Conservation (phyloP, 139 green algal genomes). For the Chloropicon primus region DNA sequence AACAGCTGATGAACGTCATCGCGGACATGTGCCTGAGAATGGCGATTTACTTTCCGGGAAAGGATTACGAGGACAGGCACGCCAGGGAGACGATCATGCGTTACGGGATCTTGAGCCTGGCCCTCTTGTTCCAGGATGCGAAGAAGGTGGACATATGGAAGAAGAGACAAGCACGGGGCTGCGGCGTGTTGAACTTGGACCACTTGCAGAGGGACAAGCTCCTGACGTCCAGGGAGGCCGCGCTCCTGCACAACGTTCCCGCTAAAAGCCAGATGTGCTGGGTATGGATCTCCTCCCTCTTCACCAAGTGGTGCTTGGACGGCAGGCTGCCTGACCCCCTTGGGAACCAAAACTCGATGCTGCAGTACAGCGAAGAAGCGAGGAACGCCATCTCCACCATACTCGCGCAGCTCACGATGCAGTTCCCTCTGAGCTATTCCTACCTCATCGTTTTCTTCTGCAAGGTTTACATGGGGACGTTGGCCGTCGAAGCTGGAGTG, state of each 20-base stretch:
- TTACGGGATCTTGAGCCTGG: not conserved
- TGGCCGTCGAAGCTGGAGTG: not conserved
- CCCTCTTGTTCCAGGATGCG: not conserved
- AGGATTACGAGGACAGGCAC: not conserved
- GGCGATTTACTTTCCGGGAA: conserved; percentile 3
- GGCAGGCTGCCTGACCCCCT: conserved; percentile 3
- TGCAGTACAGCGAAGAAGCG: not conserved
- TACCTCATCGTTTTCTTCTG: not conserved
- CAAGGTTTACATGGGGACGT: not conserved
- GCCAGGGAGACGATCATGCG: conserved; percentile 1
- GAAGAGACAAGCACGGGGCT: not conserved
- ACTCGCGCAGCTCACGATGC: not conserved
- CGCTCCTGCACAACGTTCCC: not conserved
- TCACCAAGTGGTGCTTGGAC: conserved; percentile 5
- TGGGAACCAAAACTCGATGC: not conserved
- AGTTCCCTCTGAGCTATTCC: conserved; percentile 3
- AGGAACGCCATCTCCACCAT: conserved; percentile 5
- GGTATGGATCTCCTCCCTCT: conserved; percentile 4
- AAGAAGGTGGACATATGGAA: not conserved
- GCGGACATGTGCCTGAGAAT: conserved; percentile 1
- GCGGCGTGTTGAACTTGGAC: not conserved
- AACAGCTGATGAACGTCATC: conserved; percentile 3
- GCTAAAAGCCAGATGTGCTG: conserved; percentile 3
- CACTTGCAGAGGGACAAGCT: not conserved
- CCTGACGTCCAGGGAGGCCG: not conserved